Evolutionary conservation across 2,329 filamentous ascomycete genomes (phyloP), one percentile per base, ranked within the genome.

Genomic region (Lasiodiplodia gonubiensis): DNA sequence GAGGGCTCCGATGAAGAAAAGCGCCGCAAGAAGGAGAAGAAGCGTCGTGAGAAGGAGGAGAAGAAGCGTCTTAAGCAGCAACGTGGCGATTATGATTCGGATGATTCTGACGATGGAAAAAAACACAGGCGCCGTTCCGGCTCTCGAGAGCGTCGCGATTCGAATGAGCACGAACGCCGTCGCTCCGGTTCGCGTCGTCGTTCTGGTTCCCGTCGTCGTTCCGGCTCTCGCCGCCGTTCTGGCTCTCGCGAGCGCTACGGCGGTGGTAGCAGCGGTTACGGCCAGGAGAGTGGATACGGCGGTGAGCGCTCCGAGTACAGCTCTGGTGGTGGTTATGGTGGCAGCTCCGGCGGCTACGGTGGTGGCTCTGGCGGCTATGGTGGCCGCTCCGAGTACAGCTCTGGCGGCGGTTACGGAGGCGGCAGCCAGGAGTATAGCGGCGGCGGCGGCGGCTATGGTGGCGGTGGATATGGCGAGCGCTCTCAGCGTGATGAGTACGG

Each of bases 1-100:
- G 74, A 76, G 61, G 74, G 77, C 55, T 59, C 64, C 11, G 64
- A 66, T 12, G 73, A 76, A 70, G 57, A 57, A 30, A 79, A 71
- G 72, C 75, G 69, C 30, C 68, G 69, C 35, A 73, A 73, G 61
- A 74, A 77, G 59, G 74, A 76, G 71, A 76, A 74, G 21, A 76
- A 78, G 69, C 76, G 78, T 37, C 76, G 76, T 70, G 80, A 79
- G 70, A 81, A 80, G 71, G 77, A 79, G 70, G 77, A 79, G 73
- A 78, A 74, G 73, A 80, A 81, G 73, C 74, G 75, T 46, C 71
- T 75, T 68, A 79, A 80, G 73, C 77, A 80, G 67, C 48, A 49
- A 35, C 49, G 48, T 25, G 54, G 52, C 21, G 64, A 66, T 23
- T 57, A 68, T 10, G 37, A 48, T 27, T 48, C 42, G 21, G 39